Base-by-base conservation (phyloP, 139 green algal genomes). In the Eudorina sp. region DNA sequence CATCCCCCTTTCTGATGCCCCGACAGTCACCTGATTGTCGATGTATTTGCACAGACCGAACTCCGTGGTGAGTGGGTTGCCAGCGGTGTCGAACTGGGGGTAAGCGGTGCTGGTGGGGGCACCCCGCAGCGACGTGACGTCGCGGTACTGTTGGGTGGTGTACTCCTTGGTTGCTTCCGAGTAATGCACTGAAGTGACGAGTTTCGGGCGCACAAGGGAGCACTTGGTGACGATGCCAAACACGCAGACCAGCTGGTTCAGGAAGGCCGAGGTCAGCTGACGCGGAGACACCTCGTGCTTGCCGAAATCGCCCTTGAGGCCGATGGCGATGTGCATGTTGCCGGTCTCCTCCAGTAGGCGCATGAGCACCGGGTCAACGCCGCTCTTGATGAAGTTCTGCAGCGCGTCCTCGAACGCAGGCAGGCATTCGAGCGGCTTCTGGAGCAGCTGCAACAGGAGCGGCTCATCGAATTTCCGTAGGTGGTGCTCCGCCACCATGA, bases 201-300 rank as follows among this genome's bases (percentile, higher is more conserved):
- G 88, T 92, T 99, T 99, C 55, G 97, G 97, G 25, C 96, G 94
- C 53, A 99, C 97, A 25, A 98, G 89, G 0, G 95, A 96, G 92
- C 91, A 96, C 86, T 97, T 97, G 45, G 98, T 99, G 4, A 99
- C 96, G 83, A 99, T 99, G 88, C 98, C 98, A 48, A 98, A 96
- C 53, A 99, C 93, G 68, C 89, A 92, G 2, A 99, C 97, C 55
- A 99, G 90, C 89, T 97, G 93, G 90, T 93, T 94, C 53, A 99
- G 89, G 73, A 96, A 93, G 23, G 82, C 53, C 4, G 95, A 96
- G 8, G 95, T 93, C 19, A 99, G 94, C 53, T 97, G 86, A 18
- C 98, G 88, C 0, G 98, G 98, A 0, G 96, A 98, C 27, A 99
- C 92, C 66, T 94, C 90, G 73, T 97, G 81, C n/a, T 86, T 89